Conservation (phyloP, 225 moss, liverwort and hornwort species). For the Thuidium tamariscinum region DNA sequence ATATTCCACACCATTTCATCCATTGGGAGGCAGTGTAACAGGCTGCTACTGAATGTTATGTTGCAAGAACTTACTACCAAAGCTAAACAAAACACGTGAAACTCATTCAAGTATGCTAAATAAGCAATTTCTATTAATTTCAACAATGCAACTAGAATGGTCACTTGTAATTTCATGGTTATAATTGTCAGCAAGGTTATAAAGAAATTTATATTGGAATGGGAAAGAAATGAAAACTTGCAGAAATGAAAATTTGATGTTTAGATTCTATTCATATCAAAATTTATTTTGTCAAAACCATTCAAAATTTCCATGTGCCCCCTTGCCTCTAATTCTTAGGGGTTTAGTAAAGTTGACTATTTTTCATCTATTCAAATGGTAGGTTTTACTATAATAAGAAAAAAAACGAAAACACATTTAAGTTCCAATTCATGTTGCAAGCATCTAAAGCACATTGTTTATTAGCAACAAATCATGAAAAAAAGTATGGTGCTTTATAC, state of each 20-base stretch:
- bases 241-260: neutral
- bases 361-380: neutral
- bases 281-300: neutral
- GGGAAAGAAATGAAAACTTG: neutral
- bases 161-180: neutral
- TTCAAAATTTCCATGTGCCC: fast-evolving
- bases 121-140: neutral
- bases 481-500: too few species aligned
- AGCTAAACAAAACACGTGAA: too few species aligned
- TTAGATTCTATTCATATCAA: neutral
- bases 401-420: too few species aligned
- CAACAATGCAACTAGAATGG: neutral
- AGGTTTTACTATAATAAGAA: too few species aligned
- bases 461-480: too few species aligned
- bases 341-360: neutral
- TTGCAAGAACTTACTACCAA: too few species aligned
- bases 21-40: too few species aligned
- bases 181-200: neutral
- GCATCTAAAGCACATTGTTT: too few species aligned
- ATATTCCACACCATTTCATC: too few species aligned
- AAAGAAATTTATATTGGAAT: neutral
- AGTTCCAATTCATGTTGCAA: too few species aligned
- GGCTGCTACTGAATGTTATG: too few species aligned
- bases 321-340: fast-evolving
- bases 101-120: neutral